Evolutionary conservation across 169 alveolate genomes (phyloP), one percentile per base, ranked within the genome.

Genomic region (Eimeria praecox): DNA sequence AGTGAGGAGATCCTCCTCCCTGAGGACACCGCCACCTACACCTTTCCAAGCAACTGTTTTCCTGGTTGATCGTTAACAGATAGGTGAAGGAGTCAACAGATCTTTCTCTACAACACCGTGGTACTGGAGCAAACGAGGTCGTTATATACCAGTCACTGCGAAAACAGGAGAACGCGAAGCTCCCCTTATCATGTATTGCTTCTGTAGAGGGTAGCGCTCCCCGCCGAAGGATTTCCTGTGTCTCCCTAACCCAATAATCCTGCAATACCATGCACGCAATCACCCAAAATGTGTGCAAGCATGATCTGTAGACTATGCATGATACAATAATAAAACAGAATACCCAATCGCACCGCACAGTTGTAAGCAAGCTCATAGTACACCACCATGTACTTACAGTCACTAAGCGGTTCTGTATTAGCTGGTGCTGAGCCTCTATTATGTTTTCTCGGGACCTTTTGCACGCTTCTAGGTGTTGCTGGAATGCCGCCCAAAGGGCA

Each of bases 381-480:
- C 49, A 38, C 33, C 33, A 16, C 83, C 54, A 16, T 49, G 52
- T 16, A 27, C 91, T 83, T 83, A 83, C 91, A 59, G 52, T 52
- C 49, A 4, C 38, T 12, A 46, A 24, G 42, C 82, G 93, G 73
- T 62, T 59, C 33, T 62, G 59, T 27, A 59, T 33, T 20, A 87
- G 52, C 82, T 87, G 93, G 93, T 24, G 82, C n/a, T 87, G 82
- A 27, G 93, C 93, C 44, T 87, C 93, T 20, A 62, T 38, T 22
- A 87, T 87, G 62, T 20, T 62, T 38, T 35, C 75, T 27, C 93
- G 93, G 8, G 93, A 69, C 46, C 33, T 18, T 12, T 62, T 87
- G 93, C 93, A 87, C 4, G 93, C 93, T 35, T 87, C 93, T 42
- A 35, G 93, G 62, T 87, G 93, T 42, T 87, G 93, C 64, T 59